Evolutionary conservation across 2,329 filamentous ascomycete species (phyloP).

Genomic region (Aspergillus fumigatiaffinis): DNA sequence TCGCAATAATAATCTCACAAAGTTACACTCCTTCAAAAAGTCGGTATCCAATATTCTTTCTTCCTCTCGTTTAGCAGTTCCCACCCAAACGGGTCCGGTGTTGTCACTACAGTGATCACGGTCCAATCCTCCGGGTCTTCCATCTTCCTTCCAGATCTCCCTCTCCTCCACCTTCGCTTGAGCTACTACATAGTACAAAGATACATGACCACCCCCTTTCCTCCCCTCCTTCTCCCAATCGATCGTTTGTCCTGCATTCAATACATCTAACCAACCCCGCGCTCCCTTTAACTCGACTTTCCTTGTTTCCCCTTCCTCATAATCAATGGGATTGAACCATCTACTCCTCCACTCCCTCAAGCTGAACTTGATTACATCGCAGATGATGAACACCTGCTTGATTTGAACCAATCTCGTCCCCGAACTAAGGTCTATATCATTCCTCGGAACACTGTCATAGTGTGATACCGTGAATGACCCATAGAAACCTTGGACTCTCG

Average conservation of each 20-base stretch:
- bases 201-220: constrained; percentile 26
- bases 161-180: constrained; percentile 25
- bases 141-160: constrained; percentile 26
- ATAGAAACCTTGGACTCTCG: neutral
- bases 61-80: constrained; percentile 26
- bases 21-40: constrained; percentile 7
- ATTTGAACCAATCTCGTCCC: constrained; percentile 19
- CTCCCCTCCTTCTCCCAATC: constrained; percentile 16
- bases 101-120: constrained; percentile 31
- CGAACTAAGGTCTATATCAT: constrained; percentile 10
- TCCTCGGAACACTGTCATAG: constrained; percentile 5
- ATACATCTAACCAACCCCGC: constrained; percentile 6
- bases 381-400: constrained; percentile 28
- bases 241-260: constrained; percentile 11
- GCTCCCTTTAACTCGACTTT: constrained; percentile 16
- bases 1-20: neutral
- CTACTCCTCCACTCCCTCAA: constrained; percentile 11
- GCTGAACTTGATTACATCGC: constrained; percentile 16
- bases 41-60: constrained; percentile 10
- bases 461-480: neutral
- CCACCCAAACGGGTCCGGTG: constrained; percentile 35
- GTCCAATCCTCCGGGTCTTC: constrained; percentile 26
- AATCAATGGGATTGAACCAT: constrained; percentile 23
- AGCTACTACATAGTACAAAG: constrained; percentile 12
- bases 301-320: constrained; percentile 21